Evolutionary conservation across 352 stramenopile genomes (phyloP), one percentile per base, ranked within the genome.

Genomic region (Phytophthora crassamura): DNA sequence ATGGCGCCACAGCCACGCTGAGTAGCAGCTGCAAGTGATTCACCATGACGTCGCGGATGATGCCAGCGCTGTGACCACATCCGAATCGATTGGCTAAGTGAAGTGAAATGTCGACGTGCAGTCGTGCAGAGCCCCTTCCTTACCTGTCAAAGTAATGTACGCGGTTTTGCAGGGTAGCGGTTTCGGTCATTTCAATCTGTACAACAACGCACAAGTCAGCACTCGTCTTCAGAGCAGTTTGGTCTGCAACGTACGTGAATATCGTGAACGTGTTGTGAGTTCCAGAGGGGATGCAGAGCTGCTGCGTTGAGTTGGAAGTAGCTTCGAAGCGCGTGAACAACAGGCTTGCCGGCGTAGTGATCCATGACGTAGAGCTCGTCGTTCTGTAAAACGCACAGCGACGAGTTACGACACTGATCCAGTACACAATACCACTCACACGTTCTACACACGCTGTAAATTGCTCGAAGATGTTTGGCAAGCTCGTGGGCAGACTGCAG

Each of bases 331-430:
- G 76, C 79, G 15, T 82, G 82, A 1, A 96, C 67, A n/a, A 74
- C 82, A 2, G 57, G 53, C 46, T 96, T 96, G 30, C 86, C 88
- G n/a, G 90, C 78, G 59, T 94, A 96, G 52, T 96, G 88, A 25
- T 96, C 88, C 59, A 94, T 91, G n/a, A 94, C 60, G n/a, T 88
- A 86, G 28, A 95, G 67, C 55, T 96, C 86, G 14, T 93, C 43
- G 25, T 77, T 72, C 76, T 89, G 18, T n/a, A 16, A 39, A 33
- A n/a, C 15, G 6, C n/a, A 16, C 16, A 41, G 1, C 6, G 38
- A 34, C 22, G 28, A 25, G 32, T 47, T 28, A 56, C 15, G 18
- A 22, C 15, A 47, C 15, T 12, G 8, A 57, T 34, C 7, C 42
- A 4, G 7, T 18, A 2, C 20, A 30, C 33, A 38, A 11, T 4